Conservation (phyloP, 1,284 basidiomycete species). For the Kwoniella shivajii region DNA sequence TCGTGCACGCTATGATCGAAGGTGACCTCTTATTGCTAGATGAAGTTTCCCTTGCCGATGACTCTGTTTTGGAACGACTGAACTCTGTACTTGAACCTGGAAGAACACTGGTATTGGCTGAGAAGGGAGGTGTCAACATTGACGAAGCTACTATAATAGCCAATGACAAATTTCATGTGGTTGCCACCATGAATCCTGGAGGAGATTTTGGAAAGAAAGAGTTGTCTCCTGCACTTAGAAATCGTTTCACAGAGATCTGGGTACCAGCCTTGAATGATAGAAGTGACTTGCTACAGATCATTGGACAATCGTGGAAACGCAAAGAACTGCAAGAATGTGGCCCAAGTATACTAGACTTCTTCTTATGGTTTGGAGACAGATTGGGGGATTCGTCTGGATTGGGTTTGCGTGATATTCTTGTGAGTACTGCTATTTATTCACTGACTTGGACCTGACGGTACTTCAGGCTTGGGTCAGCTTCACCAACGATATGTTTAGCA, state of each 20-base stretch:
- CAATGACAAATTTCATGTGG: slow-evolving; percentile 73
- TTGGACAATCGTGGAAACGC: slow-evolving; percentile 71
- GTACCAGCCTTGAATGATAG: slow-evolving; percentile 83
- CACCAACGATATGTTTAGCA: slow-evolving; percentile 65
- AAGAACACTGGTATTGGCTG: slow-evolving; percentile 87
- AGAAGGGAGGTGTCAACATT: slow-evolving; percentile 77
- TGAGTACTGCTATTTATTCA: slow-evolving; percentile 54
- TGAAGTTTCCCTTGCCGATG: slow-evolving; percentile 97
- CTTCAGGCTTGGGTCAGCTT: slow-evolving; percentile 88
- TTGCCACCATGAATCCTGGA: slow-evolving; percentile 99
- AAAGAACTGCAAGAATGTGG: slow-evolving; percentile 66
- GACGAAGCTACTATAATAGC: slow-evolving; percentile 72
- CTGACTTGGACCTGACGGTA: slow-evolving; percentile 5
- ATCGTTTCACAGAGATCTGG: slow-evolving; percentile 99
- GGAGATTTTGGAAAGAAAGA: slow-evolving; percentile 99
- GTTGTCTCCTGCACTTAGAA: slow-evolving; percentile 91
- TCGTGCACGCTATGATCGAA: slow-evolving; percentile 85
- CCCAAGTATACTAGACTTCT: slow-evolving; percentile 71
- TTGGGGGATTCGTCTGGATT: slow-evolving; percentile 65
- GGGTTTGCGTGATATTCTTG: slow-evolving; percentile 86
- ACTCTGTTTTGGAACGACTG: slow-evolving; percentile 94
- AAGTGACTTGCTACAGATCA: slow-evolving; percentile 76
- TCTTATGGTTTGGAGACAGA: slow-evolving; percentile 72
- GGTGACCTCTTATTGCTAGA: slow-evolving; percentile 91
- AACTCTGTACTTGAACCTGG: slow-evolving; percentile 95